phyloP scores from a whole-genome alignment of 2,329 filamentous ascomycete genomes.

The Cladobotryum protrusum region DNA sequence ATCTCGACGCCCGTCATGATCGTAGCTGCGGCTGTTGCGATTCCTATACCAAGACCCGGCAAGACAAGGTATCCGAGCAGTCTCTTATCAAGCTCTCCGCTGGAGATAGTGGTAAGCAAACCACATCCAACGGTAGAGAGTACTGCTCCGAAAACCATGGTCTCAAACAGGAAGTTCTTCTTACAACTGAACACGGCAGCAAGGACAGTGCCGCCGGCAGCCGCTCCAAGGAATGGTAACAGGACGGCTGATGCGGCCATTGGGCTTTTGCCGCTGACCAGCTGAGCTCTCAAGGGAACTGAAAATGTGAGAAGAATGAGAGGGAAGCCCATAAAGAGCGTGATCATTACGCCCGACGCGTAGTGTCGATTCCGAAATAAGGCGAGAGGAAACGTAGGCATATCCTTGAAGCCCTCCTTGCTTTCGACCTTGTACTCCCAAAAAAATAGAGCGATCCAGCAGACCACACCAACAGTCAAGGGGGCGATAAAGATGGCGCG shows the following conservation, averaged over 20 bases:
- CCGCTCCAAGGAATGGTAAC: background rate
- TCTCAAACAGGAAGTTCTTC: background rate
- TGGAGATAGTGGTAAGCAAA: constrained; percentile 34
- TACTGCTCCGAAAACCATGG: constrained; percentile 26
- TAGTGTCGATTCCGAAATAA: constrained; percentile 44
- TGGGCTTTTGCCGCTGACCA: background rate
- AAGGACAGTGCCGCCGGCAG: background rate
- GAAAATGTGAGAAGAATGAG: constrained; percentile 33
- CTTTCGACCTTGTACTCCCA: constrained; percentile 18
- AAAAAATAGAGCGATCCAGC: constrained; percentile 20
- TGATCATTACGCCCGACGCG: constrained; percentile 35
- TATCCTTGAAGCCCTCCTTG: background rate
- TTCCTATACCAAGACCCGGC: constrained; percentile 45
- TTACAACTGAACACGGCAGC: background rate
- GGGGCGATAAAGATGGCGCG: constrained; percentile 28
- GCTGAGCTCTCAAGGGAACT: background rate
- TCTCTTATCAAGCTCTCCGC: constrained; percentile 33
- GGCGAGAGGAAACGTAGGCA: constrained; percentile 34
- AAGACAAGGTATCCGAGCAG: constrained; percentile 44
- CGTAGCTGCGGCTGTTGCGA: constrained; percentile 41
- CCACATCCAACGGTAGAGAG: constrained; percentile 43
- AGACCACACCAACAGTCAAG: constrained; percentile 20
- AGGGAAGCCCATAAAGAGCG: constrained; percentile 42
- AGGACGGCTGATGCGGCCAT: background rate
- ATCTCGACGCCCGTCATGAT: constrained; percentile 38